A percentile compares a stretch with the other conserved stretches of the same genome.
Evolutionary conservation across 2,329 filamentous ascomycete species (phyloP).

Genomic region (Phyllosticta ampelicida): DNA sequence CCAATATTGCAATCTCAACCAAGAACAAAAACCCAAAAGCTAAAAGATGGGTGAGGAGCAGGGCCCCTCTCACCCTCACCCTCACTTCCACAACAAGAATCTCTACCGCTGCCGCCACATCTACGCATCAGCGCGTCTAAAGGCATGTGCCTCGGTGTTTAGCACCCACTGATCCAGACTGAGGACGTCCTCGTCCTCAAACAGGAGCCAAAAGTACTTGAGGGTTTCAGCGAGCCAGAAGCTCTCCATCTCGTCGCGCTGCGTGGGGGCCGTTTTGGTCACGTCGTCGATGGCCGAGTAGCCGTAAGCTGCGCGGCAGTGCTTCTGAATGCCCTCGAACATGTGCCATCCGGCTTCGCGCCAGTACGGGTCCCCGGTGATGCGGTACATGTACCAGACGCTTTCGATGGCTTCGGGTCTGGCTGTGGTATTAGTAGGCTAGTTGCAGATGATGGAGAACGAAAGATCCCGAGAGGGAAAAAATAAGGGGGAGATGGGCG

Average conservation of each 20-base stretch:
- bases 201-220: slow-evolving; percentile 57
- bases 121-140: slow-evolving; percentile 19
- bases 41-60: too few species aligned
- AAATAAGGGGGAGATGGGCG: background rate
- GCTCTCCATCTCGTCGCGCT: slow-evolving; percentile 58
- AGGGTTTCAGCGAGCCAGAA: slow-evolving; percentile 63
- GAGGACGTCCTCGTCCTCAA: slow-evolving; percentile 47
- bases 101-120: background rate
- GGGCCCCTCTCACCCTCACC: background rate
- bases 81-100: too few species aligned
- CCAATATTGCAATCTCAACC: too few species aligned
- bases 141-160: slow-evolving; percentile 37
- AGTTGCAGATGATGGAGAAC: background rate
- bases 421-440: background rate
- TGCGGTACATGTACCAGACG: slow-evolving; percentile 65
- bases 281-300: slow-evolving; percentile 59
- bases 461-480: background rate
- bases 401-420: slow-evolving; percentile 69
- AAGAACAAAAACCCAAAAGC: too few species aligned
- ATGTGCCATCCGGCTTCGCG: slow-evolving; percentile 63
- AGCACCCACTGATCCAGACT: slow-evolving; percentile 57
- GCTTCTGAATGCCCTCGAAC: slow-evolving; percentile 53
- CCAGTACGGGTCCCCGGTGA: slow-evolving; percentile 56
- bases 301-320: slow-evolving; percentile 52
- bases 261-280: slow-evolving; percentile 35